These are phyloP conservation scores for Mycena leptocephala DNA, from an alignment of 768 basidiomycete species.

Conservation along the genomic window DNA sequence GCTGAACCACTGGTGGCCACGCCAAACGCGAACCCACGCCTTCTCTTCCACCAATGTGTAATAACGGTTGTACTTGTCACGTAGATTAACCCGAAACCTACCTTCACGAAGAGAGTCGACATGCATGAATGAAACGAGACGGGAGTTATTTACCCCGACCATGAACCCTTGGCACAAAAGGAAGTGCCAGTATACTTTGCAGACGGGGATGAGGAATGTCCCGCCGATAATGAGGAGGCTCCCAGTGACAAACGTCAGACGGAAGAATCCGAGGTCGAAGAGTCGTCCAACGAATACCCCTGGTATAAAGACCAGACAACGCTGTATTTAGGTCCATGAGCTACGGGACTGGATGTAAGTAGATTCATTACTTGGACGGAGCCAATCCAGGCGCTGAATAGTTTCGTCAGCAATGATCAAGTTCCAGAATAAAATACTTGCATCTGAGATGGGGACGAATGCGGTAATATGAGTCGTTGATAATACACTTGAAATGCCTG, in stretches of 20 bases:
- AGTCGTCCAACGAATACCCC: not conserved
- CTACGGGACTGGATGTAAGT: not conserved
- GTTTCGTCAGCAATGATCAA: not conserved
- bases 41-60: constrained; percentile 10
- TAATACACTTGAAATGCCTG: not conserved
- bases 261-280: not conserved
- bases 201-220: not conserved
- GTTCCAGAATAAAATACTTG: not conserved
- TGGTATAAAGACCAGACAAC: not conserved
- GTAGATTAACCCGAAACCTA: not conserved
- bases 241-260: not conserved
- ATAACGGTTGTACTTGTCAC: not conserved
- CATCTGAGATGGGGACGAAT: not conserved
- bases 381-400: not conserved
- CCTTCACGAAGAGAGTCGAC: not conserved
- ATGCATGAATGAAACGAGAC: not conserved
- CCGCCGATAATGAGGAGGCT: not conserved
- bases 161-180: not conserved
- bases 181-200: constrained; percentile 9
- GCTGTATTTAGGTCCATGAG: not conserved
- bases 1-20: not conserved
- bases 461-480: not conserved
- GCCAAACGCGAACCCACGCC: not conserved
- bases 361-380: not conserved
- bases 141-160: not conserved